phyloP scores from a whole-genome alignment of 1,284 basidiomycete species.

The Leccinum fuscescens region DNA sequence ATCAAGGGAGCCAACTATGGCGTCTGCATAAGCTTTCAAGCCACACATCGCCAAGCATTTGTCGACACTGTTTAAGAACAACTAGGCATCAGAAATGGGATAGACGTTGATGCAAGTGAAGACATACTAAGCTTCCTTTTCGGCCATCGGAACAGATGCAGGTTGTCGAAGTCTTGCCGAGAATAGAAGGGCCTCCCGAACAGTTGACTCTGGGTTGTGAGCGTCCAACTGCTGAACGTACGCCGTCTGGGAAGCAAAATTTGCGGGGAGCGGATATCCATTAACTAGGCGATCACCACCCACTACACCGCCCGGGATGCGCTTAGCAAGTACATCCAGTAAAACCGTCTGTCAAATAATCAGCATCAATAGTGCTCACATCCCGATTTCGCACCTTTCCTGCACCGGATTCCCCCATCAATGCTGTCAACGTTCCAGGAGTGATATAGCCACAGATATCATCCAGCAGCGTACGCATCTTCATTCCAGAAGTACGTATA shows the following conservation, averaged over 20 bases:
- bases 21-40: conserved; percentile 67
- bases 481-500: conserved; percentile 40
- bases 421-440: conserved; percentile 72
- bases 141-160: conserved; percentile 55
- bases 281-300: conserved; percentile 74
- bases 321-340: conserved; percentile 79
- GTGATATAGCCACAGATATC: conserved; percentile 81
- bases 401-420: conserved; percentile 80
- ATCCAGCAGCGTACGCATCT: conserved; percentile 61
- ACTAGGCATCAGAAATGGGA: not conserved
- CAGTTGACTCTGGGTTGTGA: conserved; percentile 65
- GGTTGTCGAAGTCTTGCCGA: conserved; percentile 83
- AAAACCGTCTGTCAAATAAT: conserved; percentile 59
- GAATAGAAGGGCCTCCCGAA: conserved; percentile 83
- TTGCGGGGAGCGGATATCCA: conserved; percentile 63
- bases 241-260: conserved; percentile 68
- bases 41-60: conserved; percentile 79
- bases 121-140: conserved; percentile 76
- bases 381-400: conserved; percentile 47
- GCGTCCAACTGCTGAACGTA: conserved; percentile 83
- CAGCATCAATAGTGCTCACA: not conserved
- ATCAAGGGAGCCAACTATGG: conserved; percentile 73
- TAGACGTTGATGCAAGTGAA: not conserved
- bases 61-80: conserved; percentile 52
- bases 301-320: conserved; percentile 71